These are phyloP conservation scores for Pythium coloratum DNA, from an alignment of 352 stramenopile genomes.

Conservation along the genomic window DNA sequence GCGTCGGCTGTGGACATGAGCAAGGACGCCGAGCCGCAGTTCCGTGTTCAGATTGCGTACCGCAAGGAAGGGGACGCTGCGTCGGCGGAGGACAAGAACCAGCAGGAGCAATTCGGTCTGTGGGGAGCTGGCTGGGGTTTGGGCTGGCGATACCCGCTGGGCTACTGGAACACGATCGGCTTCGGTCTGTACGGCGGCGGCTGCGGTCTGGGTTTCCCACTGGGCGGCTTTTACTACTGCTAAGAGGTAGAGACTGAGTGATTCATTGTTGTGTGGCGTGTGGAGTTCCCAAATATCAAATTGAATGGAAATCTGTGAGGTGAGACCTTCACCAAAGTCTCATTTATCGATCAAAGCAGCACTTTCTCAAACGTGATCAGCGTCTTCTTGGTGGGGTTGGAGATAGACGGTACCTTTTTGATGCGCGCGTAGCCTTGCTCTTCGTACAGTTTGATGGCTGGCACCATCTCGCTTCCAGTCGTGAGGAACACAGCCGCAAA, in stretches of 20 bases:
- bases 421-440: constrained; percentile 19
- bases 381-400: not conserved
- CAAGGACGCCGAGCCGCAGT: too few relatives aligned
- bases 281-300: not conserved
- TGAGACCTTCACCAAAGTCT: not conserved
- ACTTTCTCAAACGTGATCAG: not conserved
- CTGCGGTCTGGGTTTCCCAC: not conserved
- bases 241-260: not conserved
- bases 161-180: too few relatives aligned
- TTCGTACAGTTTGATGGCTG: constrained; percentile 27
- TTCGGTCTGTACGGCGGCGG: not conserved
- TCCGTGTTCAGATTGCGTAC: too few relatives aligned
- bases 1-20: not conserved
- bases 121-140: too few relatives aligned
- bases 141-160: too few relatives aligned
- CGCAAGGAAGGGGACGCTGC: too few relatives aligned
- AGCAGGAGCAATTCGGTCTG: too few relatives aligned
- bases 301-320: not conserved
- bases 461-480: constrained; percentile 30
- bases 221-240: not conserved
- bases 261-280: not conserved
- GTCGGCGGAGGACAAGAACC: too few relatives aligned
- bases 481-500: constrained; percentile 38
- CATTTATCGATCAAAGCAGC: not conserved
- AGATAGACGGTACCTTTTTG: not conserved